phyloP scores from a whole-genome alignment of 2,329 filamentous ascomycete species.

The Fusarium pseudograminearum region DNA sequence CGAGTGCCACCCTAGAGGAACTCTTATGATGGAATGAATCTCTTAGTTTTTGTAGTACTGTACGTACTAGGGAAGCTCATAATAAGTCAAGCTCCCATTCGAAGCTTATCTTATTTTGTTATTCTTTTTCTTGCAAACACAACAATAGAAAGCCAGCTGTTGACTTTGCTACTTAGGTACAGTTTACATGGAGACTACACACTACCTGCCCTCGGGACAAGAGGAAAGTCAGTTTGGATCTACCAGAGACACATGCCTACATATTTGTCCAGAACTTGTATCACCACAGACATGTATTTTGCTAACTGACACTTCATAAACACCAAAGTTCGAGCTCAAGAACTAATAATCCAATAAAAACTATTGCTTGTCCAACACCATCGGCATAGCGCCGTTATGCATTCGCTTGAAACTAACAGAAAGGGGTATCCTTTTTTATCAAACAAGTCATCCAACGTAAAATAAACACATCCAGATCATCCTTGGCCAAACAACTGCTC shows the following conservation, averaged over 20 bases:
- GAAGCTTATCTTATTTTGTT: not conserved
- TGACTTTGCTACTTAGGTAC: not conserved
- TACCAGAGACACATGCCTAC: too few species aligned
- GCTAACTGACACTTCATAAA: not conserved
- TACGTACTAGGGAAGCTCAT: too few species aligned
- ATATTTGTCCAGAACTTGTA: not conserved
- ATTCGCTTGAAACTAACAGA: slow-evolving; percentile 36
- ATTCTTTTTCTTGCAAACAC: not conserved
- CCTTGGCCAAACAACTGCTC: slow-evolving; percentile 5
- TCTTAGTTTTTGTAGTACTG: not conserved
- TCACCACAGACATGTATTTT: not conserved
- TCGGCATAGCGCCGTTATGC: slow-evolving; percentile 32
- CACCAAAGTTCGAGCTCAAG: not conserved
- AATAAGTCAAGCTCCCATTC: too few species aligned
- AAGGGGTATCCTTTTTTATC: slow-evolving; percentile 45
- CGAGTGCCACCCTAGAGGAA: slow-evolving; percentile 3
- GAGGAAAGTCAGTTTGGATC: too few species aligned
- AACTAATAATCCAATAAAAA: slow-evolving; percentile 4
- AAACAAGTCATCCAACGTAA: slow-evolving; percentile 40
- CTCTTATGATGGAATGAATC: not conserved
- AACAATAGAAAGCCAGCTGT: not conserved
- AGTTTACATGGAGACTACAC: too few species aligned
- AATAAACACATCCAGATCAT: slow-evolving; percentile 31
- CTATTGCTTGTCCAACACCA: slow-evolving; percentile 40
- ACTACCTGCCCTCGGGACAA: too few species aligned